phyloP scores from a whole-genome alignment of 495 filamentous ascomycete species.

The Penicillium alfredii region DNA sequence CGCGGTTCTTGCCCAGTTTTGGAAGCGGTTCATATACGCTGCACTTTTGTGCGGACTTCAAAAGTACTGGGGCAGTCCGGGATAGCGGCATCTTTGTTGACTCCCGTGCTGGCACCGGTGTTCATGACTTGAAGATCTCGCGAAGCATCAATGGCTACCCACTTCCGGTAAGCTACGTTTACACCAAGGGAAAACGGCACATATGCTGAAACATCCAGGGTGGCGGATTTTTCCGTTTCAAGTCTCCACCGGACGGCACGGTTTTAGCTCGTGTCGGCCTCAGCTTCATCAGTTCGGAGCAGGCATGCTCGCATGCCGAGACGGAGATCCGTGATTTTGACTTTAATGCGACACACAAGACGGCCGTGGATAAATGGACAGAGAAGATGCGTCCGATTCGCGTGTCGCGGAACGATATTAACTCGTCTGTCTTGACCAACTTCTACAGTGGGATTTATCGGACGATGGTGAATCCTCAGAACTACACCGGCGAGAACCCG shows the following conservation, averaged over 20 bases:
- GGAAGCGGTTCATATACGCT: constrained; percentile 54
- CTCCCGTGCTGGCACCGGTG: constrained; percentile 32
- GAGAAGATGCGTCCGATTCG: constrained; percentile 50
- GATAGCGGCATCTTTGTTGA: constrained; percentile 42
- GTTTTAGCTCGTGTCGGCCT: constrained; percentile 63
- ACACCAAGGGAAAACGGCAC: no score
- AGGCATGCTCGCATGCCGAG: constrained; percentile 59
- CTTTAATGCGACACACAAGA: constrained; percentile 34
- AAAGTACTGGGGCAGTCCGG: constrained; percentile 39
- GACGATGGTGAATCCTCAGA: constrained; percentile 64
- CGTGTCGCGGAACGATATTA: constrained; percentile 41
- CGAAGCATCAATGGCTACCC: constrained; percentile 67
- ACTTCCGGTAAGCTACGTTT: constrained; percentile 44
- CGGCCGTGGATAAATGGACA: constrained; percentile 43
- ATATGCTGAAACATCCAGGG: no score
- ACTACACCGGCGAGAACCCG: constrained; percentile 71
- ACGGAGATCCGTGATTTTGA: constrained; percentile 52
- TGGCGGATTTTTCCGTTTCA: constrained; percentile 60
- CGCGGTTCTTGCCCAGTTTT: constrained; percentile 65
- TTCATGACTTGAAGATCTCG: constrained; percentile 56
- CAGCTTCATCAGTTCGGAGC: constrained; percentile 59
- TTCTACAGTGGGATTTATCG: constrained; percentile 51
- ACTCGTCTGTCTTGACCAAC: constrained; percentile 53
- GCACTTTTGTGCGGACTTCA: constrained; percentile 65
- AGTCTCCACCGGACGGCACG: constrained; percentile 28